Evolutionary conservation across 305 asterid species (phyloP).

Genomic region (Fraxinus baroniana): DNA sequence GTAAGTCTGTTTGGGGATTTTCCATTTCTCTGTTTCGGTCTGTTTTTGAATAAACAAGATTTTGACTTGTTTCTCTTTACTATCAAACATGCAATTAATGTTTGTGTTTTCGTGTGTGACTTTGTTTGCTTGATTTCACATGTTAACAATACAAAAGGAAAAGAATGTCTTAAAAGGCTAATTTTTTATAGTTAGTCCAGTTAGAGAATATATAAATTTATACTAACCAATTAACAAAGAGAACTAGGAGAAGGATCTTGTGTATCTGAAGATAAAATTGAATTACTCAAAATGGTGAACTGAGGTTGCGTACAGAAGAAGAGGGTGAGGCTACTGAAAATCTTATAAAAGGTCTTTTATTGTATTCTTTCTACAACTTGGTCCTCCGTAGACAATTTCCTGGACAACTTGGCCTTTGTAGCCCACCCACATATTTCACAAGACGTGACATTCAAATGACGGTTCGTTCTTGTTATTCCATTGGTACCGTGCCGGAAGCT

Average conservation of each 20-base stretch:
- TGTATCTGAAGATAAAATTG: neutral
- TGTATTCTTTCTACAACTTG: neutral
- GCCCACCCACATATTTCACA: neutral
- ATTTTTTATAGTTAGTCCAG: neutral
- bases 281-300: neutral
- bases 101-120: neutral
- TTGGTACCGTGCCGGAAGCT: neutral
- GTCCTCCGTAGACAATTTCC: neutral
- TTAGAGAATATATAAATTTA: neutral
- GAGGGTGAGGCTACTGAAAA: neutral
- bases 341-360: neutral
- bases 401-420: neutral
- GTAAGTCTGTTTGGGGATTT: slow-evolving; percentile 29
- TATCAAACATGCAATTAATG: neutral
- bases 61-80: neutral
- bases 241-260: neutral
- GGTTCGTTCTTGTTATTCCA: neutral
- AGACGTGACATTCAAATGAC: neutral
- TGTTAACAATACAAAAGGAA: neutral
- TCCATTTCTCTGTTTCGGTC: neutral
- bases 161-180: neutral
- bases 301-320: neutral
- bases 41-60: neutral
- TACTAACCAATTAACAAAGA: neutral
- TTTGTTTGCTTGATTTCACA: neutral